A percentile compares a stretch with the other conserved stretches of the same genome.
Conservation (phyloP, 768 basidiomycete genomes). For the Mrakia gelida region DNA sequence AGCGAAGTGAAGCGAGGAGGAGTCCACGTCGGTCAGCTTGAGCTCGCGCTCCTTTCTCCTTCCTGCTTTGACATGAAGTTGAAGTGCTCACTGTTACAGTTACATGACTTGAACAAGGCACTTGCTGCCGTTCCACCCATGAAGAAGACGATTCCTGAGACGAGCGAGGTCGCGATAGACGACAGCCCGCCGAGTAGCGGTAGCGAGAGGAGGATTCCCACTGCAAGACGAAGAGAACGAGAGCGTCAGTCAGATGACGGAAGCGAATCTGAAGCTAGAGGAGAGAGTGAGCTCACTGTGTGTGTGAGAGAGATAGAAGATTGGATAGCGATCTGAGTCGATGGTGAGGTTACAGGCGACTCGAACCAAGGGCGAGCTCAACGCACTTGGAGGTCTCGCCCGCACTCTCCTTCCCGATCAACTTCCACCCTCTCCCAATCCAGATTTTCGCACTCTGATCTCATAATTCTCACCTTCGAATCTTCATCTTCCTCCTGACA, state of each 20-base stretch:
- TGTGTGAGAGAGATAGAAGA: not conserved
- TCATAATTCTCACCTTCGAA: not conserved
- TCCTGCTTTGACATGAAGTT: not conserved
- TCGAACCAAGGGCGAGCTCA: not conserved
- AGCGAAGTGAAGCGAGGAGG: too few relatives aligned
- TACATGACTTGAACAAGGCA: slow-evolving; percentile 97
- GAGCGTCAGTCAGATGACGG: not conserved
- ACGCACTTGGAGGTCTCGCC: not conserved
- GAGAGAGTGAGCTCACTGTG: not conserved
- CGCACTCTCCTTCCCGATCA: not conserved
- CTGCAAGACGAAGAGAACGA: slow-evolving; percentile 23
- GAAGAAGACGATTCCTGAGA: slow-evolving; percentile 59
- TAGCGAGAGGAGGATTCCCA: slow-evolving; percentile 49
- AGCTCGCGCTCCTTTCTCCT: not conserved
- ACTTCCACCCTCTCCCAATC: not conserved
- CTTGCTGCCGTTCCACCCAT: slow-evolving; percentile 58
- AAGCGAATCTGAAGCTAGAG: not conserved
- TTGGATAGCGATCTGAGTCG: not conserved
- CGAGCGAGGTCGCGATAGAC: slow-evolving; percentile 59
- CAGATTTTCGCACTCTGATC: not conserved
- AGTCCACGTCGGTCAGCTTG: not conserved
- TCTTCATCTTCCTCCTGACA: not conserved
- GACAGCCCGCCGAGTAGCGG: slow-evolving; percentile 46
- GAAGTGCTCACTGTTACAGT: slow-evolving; percentile 67
- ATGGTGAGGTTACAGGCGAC: not conserved